Percentiles rank a stretch among this genome's conserved stretches.
phyloP scores from a whole-genome alignment of 179 eudicot genomes.

The Actinidia chinensis region DNA sequence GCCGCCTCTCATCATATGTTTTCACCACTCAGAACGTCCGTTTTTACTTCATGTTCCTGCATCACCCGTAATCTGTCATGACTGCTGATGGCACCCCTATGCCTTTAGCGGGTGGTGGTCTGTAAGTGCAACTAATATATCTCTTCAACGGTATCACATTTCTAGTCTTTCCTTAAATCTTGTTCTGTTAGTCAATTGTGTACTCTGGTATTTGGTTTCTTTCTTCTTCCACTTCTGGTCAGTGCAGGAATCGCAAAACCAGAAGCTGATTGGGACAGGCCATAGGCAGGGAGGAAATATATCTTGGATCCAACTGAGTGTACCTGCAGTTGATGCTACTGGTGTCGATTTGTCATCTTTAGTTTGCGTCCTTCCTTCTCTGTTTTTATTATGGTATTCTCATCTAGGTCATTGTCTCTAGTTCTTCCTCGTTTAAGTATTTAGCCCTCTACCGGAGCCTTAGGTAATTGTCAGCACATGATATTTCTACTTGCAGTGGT shows the following conservation, averaged over 20 bases:
- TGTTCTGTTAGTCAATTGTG: background rate
- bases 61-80: background rate
- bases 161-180: too few species aligned
- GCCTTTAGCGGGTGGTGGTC: background rate
- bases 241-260: background rate
- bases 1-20: background rate
- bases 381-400: constrained; percentile 17
- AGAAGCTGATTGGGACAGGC: constrained; percentile 14
- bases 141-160: background rate
- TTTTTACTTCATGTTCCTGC: background rate
- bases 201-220: background rate
- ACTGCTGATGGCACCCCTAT: constrained; percentile 9
- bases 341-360: background rate
- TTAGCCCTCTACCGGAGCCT: background rate
- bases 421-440: background rate
- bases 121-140: background rate
- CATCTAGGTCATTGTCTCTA: constrained; percentile 16
- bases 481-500: background rate
- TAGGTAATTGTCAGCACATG: background rate
- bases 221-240: background rate
- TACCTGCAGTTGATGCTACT: too few species aligned
- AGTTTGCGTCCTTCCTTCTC: background rate
- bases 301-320: background rate
- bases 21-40: background rate
- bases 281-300: constrained; percentile 3